Evolutionary conservation across 441 rosid genomes (phyloP).

Genomic region (Sinapis alba): DNA sequence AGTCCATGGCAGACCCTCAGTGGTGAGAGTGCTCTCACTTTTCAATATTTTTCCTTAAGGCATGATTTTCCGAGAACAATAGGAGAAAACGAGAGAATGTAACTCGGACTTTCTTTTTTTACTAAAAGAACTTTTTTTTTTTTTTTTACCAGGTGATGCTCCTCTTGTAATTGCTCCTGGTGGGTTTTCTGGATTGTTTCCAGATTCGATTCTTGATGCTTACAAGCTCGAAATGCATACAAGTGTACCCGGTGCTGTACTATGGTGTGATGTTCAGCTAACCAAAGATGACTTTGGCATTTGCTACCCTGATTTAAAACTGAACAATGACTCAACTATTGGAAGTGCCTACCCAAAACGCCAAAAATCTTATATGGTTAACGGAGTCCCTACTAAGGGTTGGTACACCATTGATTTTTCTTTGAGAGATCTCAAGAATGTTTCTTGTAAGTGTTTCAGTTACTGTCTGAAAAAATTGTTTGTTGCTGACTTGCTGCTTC

Average conservation of each 20-base stretch:
- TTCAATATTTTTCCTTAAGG: background rate
- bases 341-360: background rate
- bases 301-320: background rate
- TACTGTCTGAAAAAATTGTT: background rate
- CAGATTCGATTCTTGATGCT: background rate
- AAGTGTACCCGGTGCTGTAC: background rate
- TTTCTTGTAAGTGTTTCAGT: background rate
- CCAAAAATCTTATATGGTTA: background rate
- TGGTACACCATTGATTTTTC: conserved; percentile 17
- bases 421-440: background rate
- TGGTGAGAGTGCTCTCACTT: background rate
- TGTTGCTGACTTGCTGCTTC: background rate
- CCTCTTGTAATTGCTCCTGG: conserved; percentile 20
- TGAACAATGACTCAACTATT: background rate
- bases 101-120: background rate
- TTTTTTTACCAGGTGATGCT: background rate
- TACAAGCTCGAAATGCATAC: background rate
- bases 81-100: background rate
- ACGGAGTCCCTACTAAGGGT: background rate
- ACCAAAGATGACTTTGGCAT: background rate
- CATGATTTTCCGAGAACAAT: background rate
- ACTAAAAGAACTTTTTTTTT: background rate
- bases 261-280: conserved; percentile 28
- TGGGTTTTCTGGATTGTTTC: conserved; percentile 27
- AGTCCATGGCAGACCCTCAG: conserved; percentile 1